Percentiles rank a stretch among this genome's conserved stretches.
Evolutionary conservation across 2,329 filamentous ascomycete species (phyloP).

Genomic region (Penicillium nordicum): DNA sequence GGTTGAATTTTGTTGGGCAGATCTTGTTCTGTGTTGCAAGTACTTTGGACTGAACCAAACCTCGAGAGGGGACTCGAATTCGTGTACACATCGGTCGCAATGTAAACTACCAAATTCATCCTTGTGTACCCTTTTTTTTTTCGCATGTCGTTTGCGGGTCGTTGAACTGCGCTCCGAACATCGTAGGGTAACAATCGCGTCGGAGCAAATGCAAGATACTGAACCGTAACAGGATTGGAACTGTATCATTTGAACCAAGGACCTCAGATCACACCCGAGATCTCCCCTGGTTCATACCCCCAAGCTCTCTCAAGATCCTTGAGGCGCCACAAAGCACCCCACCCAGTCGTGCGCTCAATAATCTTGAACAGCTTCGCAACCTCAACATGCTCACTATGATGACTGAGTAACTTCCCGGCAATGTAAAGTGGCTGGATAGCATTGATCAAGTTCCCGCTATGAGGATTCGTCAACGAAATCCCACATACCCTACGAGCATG

Average conservation of each 20-base stretch:
- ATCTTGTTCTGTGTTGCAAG: background rate
- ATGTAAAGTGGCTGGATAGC: conserved; percentile 57
- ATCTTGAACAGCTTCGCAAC: conserved; percentile 42
- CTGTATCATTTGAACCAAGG: background rate
- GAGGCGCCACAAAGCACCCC: conserved; percentile 52
- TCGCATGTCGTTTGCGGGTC: background rate
- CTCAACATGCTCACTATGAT: conserved; percentile 42
- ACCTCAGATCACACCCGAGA: conserved; percentile 19
- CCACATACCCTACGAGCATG: conserved; percentile 54
- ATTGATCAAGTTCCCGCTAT: conserved; percentile 54
- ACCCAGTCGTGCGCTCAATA: conserved; percentile 52
- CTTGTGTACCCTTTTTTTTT: background rate
- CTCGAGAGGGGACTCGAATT: background rate
- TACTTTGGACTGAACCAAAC: background rate
- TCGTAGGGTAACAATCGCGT: background rate
- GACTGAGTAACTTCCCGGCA: conserved; percentile 52
- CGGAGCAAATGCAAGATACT: background rate
- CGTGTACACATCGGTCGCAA: background rate
- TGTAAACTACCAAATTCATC: background rate
- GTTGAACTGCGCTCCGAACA: background rate
- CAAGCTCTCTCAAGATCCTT: conserved; percentile 46
- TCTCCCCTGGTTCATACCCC: conserved; percentile 27
- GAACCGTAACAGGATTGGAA: background rate
- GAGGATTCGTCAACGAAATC: conserved; percentile 54
- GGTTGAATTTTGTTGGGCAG: background rate